Conservation (phyloP, 176 grass and related monocot species). For the Thinopyrum elongatum region DNA sequence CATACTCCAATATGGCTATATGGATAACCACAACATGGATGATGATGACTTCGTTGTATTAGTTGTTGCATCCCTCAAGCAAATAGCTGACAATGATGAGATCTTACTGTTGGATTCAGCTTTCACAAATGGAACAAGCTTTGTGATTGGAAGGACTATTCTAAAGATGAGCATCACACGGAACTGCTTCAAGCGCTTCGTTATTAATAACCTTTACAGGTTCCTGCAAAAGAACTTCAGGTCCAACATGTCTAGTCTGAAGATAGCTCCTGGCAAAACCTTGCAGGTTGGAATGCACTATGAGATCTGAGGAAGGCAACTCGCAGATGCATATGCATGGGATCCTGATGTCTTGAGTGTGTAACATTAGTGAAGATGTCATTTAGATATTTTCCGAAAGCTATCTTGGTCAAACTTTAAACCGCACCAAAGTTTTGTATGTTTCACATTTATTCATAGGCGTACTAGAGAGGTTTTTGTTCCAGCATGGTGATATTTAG, state of each 20-base stretch:
- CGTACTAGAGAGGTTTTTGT: not conserved
- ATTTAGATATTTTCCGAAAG: not conserved
- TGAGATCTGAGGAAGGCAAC: slow-evolving; percentile 52
- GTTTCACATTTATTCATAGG: slow-evolving; percentile 4
- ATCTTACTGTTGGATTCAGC: slow-evolving; percentile 37
- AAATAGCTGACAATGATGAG: slow-evolving; percentile 50
- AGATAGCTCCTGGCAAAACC: slow-evolving; percentile 56
- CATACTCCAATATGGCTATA: slow-evolving; percentile 82
- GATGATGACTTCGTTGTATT: slow-evolving; percentile 60
- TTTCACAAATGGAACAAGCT: slow-evolving; percentile 52
- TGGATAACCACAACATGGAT: slow-evolving; percentile 64
- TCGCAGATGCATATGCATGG: slow-evolving; percentile 19
- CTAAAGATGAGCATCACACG: slow-evolving; percentile 42
- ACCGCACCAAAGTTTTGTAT: not conserved
- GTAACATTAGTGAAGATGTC: not conserved
- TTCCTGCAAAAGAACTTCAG: slow-evolving; percentile 90
- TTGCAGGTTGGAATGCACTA: slow-evolving; percentile 76
- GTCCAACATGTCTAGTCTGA: slow-evolving; percentile 59
- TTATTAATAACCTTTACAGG: slow-evolving; percentile 58
- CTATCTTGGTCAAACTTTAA: not conserved
- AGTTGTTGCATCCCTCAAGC: slow-evolving; percentile 54
- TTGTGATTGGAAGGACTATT: slow-evolving; percentile 71
- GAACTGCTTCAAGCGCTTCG: slow-evolving; percentile 41
- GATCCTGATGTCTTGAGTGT: slow-evolving; percentile 7
- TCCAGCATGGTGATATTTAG: not conserved